Conservation (phyloP, 441 rosid genomes). For the Oxalis stricta region DNA sequence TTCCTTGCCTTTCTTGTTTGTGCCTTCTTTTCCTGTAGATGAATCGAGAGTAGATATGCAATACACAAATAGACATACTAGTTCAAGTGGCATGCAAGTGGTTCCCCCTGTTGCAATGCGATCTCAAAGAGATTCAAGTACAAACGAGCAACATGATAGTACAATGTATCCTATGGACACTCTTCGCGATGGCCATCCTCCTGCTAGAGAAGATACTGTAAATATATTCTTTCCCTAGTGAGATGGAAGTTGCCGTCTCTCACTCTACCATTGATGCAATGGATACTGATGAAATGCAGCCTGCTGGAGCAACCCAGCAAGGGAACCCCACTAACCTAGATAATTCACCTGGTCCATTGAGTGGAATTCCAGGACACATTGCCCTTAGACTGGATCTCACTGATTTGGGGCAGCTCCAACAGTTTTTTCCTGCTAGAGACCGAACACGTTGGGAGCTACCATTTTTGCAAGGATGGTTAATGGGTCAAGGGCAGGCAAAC, state of each 20-base stretch:
- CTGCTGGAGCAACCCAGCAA: conserved; percentile 21
- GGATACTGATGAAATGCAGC: conserved; percentile 45
- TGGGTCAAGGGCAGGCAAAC: conserved; percentile 64
- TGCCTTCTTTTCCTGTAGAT: conserved; percentile 42
- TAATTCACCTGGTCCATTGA: conserved; percentile 11
- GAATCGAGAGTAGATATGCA: conserved; percentile 32
- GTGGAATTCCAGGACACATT: conserved; percentile 15
- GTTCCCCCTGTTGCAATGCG: conserved; percentile 25
- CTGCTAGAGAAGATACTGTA: conserved; percentile 16
- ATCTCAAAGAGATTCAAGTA: conserved; percentile 27
- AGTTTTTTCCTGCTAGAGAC: conserved; percentile 41
- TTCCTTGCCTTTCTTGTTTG: conserved; percentile 33
- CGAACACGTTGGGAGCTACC: conserved; percentile 67
- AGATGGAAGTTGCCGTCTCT: conserved; percentile 21
- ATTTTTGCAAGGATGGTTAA: conserved; percentile 75
- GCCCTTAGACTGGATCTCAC: conserved; percentile 16
- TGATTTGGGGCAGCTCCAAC: conserved; percentile 42
- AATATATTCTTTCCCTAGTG: conserved; percentile 21
- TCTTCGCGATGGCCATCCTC: conserved; percentile 19
- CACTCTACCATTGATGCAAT: conserved; percentile 25
- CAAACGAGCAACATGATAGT: conserved; percentile 24
- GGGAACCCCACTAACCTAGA: conserved; percentile 10
- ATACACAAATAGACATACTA: conserved; percentile 23
- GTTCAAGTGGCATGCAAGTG: conserved; percentile 28
- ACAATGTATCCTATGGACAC: conserved; percentile 34